phyloP scores from a whole-genome alignment of 2,329 filamentous ascomycete species.

The Purpureocillium takamizusanense region DNA sequence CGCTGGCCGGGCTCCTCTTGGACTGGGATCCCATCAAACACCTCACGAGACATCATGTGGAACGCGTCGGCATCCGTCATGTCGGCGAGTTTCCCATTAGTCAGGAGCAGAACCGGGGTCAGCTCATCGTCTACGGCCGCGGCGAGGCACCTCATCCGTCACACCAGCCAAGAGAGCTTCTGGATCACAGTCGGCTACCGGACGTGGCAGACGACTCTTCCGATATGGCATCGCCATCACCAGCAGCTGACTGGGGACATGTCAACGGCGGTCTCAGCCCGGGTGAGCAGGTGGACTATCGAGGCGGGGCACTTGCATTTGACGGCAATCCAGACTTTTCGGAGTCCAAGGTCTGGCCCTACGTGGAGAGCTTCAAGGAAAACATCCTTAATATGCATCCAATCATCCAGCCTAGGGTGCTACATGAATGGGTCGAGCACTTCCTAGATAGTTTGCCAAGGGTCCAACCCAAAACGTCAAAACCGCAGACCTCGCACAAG shows the following conservation, averaged over 20 bases:
- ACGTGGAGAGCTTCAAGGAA: slow-evolving; percentile 48
- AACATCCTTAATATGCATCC: slow-evolving; percentile 59
- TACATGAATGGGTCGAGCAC: slow-evolving; percentile 42
- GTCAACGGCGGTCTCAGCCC: slow-evolving; percentile 39
- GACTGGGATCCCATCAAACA: slow-evolving; percentile 59
- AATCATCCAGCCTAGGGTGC: slow-evolving; percentile 44
- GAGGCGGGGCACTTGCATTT: slow-evolving; percentile 24
- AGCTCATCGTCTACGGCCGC: slow-evolving; percentile 66
- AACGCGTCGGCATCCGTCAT: slow-evolving; percentile 40
- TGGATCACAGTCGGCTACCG: slow-evolving; percentile 24
- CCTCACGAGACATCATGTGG: slow-evolving; percentile 46
- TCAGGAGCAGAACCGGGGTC: slow-evolving; percentile 63
- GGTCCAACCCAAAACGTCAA: slow-evolving; percentile 18
- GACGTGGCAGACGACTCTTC: slow-evolving; percentile 39
- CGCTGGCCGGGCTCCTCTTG: slow-evolving; percentile 75
- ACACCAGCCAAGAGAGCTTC: slow-evolving; percentile 32
- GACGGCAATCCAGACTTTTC: slow-evolving; percentile 48
- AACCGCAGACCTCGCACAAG: slow-evolving; percentile 14
- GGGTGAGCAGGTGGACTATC: slow-evolving; percentile 29
- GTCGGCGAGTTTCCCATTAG: slow-evolving; percentile 68
- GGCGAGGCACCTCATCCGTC: slow-evolving; percentile 64
- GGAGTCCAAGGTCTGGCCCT: slow-evolving; percentile 37
- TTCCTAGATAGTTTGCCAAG: slow-evolving; percentile 41
- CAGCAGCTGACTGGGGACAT: slow-evolving; percentile 50
- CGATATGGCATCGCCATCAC: slow-evolving; percentile 44